phyloP scores from a whole-genome alignment of 768 basidiomycete species.

The Heimioporus sp. region DNA sequence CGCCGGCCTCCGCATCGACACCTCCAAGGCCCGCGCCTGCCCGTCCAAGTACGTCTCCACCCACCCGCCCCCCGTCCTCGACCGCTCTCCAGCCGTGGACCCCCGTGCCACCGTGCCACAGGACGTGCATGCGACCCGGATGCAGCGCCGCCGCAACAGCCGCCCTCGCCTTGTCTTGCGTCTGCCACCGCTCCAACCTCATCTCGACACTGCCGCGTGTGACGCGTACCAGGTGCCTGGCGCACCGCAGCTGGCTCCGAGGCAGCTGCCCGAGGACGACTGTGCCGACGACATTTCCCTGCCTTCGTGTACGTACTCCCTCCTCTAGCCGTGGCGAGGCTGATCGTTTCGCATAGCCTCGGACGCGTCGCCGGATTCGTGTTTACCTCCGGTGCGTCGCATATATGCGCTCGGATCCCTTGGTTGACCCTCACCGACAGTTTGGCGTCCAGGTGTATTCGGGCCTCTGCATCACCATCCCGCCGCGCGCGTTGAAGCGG shows the following conservation, averaged over 20 bases:
- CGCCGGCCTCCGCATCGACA: constrained; percentile 47
- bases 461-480: no score
- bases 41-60: constrained; percentile 38
- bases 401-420: background rate
- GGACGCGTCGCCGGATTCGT: constrained; percentile 3
- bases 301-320: no score
- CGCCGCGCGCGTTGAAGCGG: no score
- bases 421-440: no score
- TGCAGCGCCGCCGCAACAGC: background rate
- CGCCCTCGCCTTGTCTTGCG: constrained; percentile 2
- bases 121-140: constrained; percentile 16
- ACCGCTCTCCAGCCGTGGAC: constrained; percentile 25
- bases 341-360: no score
- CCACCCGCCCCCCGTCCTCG: constrained; percentile 13
- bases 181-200: constrained; percentile 12
- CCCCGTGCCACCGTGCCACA: background rate
- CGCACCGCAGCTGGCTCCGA: constrained; percentile 25
- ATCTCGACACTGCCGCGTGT: background rate
- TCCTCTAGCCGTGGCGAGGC: no score
- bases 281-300: no score
- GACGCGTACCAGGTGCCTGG: constrained; percentile 11
- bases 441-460: no score
- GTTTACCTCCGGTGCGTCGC: constrained; percentile 21
- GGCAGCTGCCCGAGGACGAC: constrained; percentile 25
- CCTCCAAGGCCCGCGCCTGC: constrained; percentile 39